Base-by-base conservation (phyloP, 108 stramenopile species). In the Cyclostephanos tholiformis region DNA sequence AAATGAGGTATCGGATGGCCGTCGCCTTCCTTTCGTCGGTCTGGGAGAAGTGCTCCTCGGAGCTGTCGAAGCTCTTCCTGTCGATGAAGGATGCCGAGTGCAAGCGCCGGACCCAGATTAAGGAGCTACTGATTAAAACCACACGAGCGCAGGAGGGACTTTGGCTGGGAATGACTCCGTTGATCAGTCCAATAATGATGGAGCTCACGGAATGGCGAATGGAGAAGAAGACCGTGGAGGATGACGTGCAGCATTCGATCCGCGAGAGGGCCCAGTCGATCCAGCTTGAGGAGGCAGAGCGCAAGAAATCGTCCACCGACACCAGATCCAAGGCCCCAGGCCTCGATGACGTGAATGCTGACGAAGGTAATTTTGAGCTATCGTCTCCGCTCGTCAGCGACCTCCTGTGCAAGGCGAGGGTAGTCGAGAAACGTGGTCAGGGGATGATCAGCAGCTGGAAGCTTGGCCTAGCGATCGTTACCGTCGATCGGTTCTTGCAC, bases 1-100 rank as follows among this genome's bases (percentile, higher is more conserved):
- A 93, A 74, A 89, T 90, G 84, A 85, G 84, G 16, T 93, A 93
- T 75, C 86, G 89, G 17, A 87, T 93, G 66, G 80, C 85, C 16
- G 89, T 88, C 27, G 85, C 88, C 25, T 90, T 88, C 60, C 82
- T 90, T 43, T 85, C 87, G 56, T 65, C 81, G 10, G 79, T 79
- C 20, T 93, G 92, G 92, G 89, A 93, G 36, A 90, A 89, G 63
- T 87, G 87, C 49, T 88, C 86, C 6, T 50, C 65, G 22, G 85
- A 88, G 63, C 64, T 92, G 39, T 75, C 83, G 2, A 88, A 86
- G 36, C 70, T 93, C 16, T 93, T 90, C 64, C 52, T 65, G 1
- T 74, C 70, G 20, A 83, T 91, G 69, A 93, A 91, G 63, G 65
- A 86, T 67, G 81, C 85, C 6, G 92, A 93, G 72, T 88, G 86